Percentiles rank a stretch among this genome's conserved stretches.
Conservation (phyloP, 108 stramenopile species). For the Mayamaea pseudoterrestris region DNA sequence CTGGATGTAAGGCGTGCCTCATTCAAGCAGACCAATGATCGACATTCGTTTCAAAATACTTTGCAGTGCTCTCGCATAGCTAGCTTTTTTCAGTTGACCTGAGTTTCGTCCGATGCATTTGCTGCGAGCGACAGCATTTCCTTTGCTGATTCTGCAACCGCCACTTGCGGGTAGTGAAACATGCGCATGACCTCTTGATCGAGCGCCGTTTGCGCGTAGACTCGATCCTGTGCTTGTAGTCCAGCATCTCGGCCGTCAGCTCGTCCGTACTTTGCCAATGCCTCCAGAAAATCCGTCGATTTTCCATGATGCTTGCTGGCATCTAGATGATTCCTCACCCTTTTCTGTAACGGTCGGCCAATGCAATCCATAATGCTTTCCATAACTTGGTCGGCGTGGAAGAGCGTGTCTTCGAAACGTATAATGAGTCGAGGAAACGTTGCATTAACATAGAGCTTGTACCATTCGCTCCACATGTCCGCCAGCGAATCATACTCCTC, state of each 20-base stretch:
- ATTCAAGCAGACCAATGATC: too few relatives aligned
- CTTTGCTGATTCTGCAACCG: too few relatives aligned
- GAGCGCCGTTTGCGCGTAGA: neutral
- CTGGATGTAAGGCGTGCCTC: too few relatives aligned
- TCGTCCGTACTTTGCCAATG: conserved; percentile 37
- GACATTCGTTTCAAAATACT: too few relatives aligned
- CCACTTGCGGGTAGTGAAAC: conserved; percentile 3
- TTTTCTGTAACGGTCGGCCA: conserved; percentile 40
- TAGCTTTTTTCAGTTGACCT: too few relatives aligned
- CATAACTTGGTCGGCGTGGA: conserved; percentile 47
- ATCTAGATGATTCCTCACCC: conserved; percentile 1
- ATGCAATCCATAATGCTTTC: conserved; percentile 46
- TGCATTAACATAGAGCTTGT: conserved; percentile 38
- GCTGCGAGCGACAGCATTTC: too few relatives aligned
- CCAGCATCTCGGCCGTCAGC: conserved; percentile 1
- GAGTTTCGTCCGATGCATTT: too few relatives aligned
- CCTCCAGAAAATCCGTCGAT: conserved; percentile 43
- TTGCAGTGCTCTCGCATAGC: too few relatives aligned
- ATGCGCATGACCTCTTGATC: conserved; percentile 6
- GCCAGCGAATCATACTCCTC: conserved; percentile 26
- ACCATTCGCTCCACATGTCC: conserved; percentile 57
- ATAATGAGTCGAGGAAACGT: conserved; percentile 61
- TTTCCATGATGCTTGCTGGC: conserved; percentile 5
- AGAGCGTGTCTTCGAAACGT: conserved; percentile 62
- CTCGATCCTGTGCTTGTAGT: neutral